Conservation (phyloP, 306 rosid genomes). For the Prunus padus region DNA sequence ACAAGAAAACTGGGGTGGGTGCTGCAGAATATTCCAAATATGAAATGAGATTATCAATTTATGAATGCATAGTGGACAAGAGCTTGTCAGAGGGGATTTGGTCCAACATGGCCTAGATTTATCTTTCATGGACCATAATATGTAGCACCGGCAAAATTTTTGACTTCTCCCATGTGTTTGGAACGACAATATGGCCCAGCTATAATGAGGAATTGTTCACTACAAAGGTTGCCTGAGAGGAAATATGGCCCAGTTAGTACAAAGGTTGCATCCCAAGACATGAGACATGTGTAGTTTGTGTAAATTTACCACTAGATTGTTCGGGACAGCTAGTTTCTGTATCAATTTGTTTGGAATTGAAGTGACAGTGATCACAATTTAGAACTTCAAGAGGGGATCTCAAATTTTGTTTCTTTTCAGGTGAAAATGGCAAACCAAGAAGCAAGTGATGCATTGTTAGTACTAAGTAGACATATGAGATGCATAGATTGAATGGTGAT, state of each 20-base stretch:
- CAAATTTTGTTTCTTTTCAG: neutral
- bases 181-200: neutral
- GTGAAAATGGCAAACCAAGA: neutral
- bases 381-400: too few species aligned
- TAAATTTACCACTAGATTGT: neutral
- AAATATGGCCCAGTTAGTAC: neutral
- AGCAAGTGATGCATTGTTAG: too few species aligned
- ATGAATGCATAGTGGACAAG: too few species aligned
- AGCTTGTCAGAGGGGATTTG: too few species aligned
- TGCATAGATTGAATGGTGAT: too few species aligned
- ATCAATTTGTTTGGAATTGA: neutral
- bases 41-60: neutral
- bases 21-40: conserved; percentile 5
- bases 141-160: neutral
- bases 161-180: neutral
- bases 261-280: neutral
- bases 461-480: too few species aligned
- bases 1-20: neutral
- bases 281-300: neutral
- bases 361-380: neutral
- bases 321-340: too few species aligned
- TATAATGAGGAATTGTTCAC: too few species aligned
- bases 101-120: neutral
- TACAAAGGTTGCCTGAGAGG: neutral
- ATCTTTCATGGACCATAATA: neutral